Conservation (phyloP, 2,329 filamentous ascomycete species). For the Emmonsiellopsis sp. region DNA sequence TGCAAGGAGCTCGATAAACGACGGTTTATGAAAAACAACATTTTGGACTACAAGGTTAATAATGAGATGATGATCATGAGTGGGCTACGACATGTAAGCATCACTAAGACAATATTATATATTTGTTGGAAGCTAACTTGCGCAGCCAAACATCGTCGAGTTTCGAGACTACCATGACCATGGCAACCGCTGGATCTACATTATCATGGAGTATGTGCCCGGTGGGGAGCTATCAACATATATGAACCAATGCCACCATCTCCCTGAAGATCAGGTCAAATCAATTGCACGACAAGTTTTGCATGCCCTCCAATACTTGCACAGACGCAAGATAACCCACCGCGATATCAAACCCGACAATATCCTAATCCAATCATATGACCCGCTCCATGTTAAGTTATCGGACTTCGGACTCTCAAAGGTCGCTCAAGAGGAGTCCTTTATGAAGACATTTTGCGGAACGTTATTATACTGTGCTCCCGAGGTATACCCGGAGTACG, state of each 20-base stretch:
- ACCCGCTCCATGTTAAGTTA: conserved; percentile 76
- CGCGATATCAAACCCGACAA: conserved; percentile 99
- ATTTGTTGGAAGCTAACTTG: conserved; percentile 6
- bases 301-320: conserved; percentile 75
- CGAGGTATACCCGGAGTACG: conserved; percentile 82
- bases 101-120: neutral
- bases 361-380: conserved; percentile 67
- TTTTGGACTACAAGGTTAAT: conserved; percentile 83
- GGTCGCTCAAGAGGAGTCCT: conserved; percentile 83
- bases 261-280: conserved; percentile 62
- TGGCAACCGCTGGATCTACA: conserved; percentile 69
- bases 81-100: conserved; percentile 66
- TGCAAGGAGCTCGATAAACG: conserved; percentile 94
- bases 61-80: conserved; percentile 98
- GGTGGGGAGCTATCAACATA: conserved; percentile 74
- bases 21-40: conserved; percentile 84
- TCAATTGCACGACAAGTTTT: conserved; percentile 61
- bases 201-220: conserved; percentile 91
- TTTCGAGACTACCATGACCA: conserved; percentile 85
- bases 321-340: conserved; percentile 83
- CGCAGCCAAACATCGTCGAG: conserved; percentile 74
- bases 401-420: conserved; percentile 97
- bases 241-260: conserved; percentile 50
- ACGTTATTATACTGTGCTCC: conserved; percentile 93
- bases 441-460: conserved; percentile 91